Percentiles rank a stretch among this genome's conserved stretches.
Evolutionary conservation across 192 early-diverging fungal species (phyloP).

Genomic region (Backusella westeae): DNA sequence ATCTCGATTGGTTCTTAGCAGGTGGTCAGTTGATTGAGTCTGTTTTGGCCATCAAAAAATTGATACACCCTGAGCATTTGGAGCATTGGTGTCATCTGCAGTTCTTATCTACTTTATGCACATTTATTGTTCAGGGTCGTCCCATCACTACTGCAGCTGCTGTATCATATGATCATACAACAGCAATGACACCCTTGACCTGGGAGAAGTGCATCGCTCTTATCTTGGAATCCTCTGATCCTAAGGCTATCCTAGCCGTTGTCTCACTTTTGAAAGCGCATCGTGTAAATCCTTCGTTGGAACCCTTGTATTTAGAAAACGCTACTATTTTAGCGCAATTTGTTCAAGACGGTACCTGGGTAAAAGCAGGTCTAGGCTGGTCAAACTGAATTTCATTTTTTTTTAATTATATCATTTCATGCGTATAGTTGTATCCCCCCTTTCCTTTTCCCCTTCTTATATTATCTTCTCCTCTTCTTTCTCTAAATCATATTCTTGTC

Average conservation of each 20-base stretch:
- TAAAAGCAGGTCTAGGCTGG: slow-evolving; percentile 6
- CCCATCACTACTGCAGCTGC: slow-evolving; percentile 1
- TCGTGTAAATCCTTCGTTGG: neutral
- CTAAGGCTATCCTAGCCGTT: slow-evolving; percentile 14
- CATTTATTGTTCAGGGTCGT: slow-evolving; percentile 21
- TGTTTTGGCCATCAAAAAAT: slow-evolving; percentile 16
- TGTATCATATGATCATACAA: neutral
- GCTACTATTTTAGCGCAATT: slow-evolving; percentile 11
- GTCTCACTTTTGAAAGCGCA: slow-evolving; percentile 1
- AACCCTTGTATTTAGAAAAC: slow-evolving; percentile 9
- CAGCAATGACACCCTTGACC: neutral
- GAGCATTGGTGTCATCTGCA: neutral
- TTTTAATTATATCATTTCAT: neutral
- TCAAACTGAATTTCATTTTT: neutral
- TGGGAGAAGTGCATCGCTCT: slow-evolving; percentile 10
- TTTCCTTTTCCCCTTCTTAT: neutral
- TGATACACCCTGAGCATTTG: neutral
- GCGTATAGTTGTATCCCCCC: neutral
- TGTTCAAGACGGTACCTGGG: slow-evolving; percentile 12
- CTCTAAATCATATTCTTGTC: neutral
- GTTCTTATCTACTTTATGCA: slow-evolving; percentile 13
- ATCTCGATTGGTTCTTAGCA: slow-evolving; percentile 19
- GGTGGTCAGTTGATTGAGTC: slow-evolving; percentile 19
- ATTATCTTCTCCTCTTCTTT: neutral
- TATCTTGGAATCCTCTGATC: slow-evolving; percentile 9